These are phyloP conservation scores for Biscutella laevigata DNA, from an alignment of 441 rosid species.

Conservation along the genomic window DNA sequence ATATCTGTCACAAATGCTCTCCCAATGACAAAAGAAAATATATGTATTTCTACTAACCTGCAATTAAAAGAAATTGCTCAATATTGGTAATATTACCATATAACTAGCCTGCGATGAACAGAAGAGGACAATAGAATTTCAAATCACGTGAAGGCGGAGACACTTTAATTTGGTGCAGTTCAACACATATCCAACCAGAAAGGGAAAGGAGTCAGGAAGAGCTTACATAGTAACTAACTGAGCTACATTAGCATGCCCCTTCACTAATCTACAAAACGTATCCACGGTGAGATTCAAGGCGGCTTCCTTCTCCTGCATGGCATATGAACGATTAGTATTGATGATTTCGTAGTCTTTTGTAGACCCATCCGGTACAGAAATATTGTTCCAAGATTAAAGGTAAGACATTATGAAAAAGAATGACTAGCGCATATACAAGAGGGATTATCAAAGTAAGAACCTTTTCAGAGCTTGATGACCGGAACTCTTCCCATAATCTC, in stretches of 20 bases:
- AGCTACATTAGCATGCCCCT: constrained; percentile 85
- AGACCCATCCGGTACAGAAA: constrained; percentile 3
- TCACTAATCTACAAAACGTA: constrained; percentile 97
- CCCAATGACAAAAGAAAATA: constrained; percentile 98
- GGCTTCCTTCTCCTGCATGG: constrained; percentile 95
- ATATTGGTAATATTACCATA: constrained; percentile 25
- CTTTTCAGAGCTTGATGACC: constrained; percentile 96
- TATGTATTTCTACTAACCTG: constrained; percentile 99
- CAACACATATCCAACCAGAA: constrained; percentile 14
- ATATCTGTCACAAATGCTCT: constrained; percentile 98
- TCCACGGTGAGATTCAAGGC: constrained; percentile 89
- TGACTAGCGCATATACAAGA: background rate
- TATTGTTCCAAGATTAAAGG: constrained; percentile 1
- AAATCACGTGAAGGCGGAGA: constrained; percentile 17
- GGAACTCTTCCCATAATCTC: constrained; percentile 99
- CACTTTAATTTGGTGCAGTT: background rate
- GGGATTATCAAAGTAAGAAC: constrained; percentile 30
- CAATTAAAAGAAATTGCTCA: constrained; percentile 28
- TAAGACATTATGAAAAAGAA: background rate
- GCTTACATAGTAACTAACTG: constrained; percentile 91
- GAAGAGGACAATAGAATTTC: too few species aligned
- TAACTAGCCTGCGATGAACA: too few species aligned
- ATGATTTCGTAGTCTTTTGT: constrained; percentile 6
- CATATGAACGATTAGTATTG: constrained; percentile 30
- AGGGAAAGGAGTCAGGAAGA: constrained; percentile 13